These are phyloP conservation scores for Scheffersomyces stambukii DNA, from an alignment of 1,139 yeast genomes.

Conservation along the genomic window DNA sequence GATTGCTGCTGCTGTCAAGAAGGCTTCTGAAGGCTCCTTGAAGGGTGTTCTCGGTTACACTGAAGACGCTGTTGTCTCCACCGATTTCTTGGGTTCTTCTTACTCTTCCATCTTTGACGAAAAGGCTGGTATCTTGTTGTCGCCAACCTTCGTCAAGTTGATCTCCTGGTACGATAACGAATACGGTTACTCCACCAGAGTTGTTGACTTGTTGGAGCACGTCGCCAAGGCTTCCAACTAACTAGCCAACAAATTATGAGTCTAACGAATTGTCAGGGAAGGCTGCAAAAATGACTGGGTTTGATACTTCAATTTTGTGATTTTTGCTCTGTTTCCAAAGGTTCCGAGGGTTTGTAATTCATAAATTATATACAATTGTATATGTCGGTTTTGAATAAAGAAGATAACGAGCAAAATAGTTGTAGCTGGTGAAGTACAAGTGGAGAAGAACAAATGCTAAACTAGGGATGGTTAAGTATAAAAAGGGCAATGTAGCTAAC, in stretches of 20 bases:
- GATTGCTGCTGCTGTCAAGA: conserved; percentile 68
- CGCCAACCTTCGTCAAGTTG: conserved; percentile 81
- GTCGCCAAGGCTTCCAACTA: conserved; percentile 49
- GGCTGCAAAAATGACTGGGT: conserved; percentile 2
- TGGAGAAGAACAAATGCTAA: too few species aligned
- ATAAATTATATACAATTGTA: conserved; percentile 2
- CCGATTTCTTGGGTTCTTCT: conserved; percentile 75
- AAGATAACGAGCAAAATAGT: conserved; percentile 2
- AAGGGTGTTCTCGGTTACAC: conserved; percentile 82
- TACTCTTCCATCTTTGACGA: conserved; percentile 83
- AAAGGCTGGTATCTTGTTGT: conserved; percentile 79
- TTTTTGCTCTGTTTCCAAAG: too few species aligned
- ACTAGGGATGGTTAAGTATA: too few species aligned
- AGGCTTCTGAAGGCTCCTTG: conserved; percentile 63
- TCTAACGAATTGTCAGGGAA: not conserved
- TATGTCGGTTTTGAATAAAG: conserved; percentile 1
- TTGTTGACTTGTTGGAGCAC: conserved; percentile 76
- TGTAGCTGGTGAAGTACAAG: too few species aligned
- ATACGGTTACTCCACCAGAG: conserved; percentile 91
- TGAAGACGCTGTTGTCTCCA: conserved; percentile 80
- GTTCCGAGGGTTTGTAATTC: conserved; percentile 1
- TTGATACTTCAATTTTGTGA: too few species aligned
- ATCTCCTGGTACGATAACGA: conserved; percentile 90
- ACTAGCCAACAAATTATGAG: conserved; percentile 16
- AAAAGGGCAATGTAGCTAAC: too few species aligned